Evolutionary conservation across 176 grass and related monocot genomes (phyloP).

Genomic region (Guadua angustifolia): DNA sequence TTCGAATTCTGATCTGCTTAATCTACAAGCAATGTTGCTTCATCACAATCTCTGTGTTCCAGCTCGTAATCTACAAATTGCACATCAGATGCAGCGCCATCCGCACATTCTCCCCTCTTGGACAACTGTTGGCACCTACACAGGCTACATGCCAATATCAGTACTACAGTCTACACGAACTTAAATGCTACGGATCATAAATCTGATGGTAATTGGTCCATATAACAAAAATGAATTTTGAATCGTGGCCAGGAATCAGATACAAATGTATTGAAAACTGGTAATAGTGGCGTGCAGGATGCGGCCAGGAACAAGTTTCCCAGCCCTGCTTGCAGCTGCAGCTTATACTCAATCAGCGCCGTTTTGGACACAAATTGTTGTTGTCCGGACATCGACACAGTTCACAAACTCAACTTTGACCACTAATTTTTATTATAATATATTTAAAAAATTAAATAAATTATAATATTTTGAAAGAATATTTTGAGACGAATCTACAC

Average conservation of each 20-base stretch:
- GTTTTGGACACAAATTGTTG: no score
- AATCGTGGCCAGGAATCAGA: neutral
- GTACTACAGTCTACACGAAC: neutral
- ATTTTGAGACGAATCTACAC: no score
- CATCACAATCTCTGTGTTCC: neutral
- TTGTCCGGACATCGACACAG: no score
- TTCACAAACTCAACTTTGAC: no score
- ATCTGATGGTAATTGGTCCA: neutral
- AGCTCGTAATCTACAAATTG: conserved; percentile 25
- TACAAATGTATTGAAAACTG: neutral
- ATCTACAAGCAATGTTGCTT: conserved; percentile 15
- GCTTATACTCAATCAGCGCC: neutral
- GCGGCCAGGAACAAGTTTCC: neutral
- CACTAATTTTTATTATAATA: no score
- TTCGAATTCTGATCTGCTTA: neutral
- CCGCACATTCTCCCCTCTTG: neutral
- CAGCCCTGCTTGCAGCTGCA: neutral
- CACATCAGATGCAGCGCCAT: neutral
- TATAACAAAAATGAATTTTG: neutral
- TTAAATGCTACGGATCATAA: neutral
- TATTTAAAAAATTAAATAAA: no score
- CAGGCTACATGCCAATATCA: neutral
- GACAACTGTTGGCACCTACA: conserved; percentile 14
- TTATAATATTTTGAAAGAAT: no score
- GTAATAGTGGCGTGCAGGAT: neutral